Percentiles rank a stretch among this genome's conserved stretches.
These are phyloP conservation scores for Xylaria sp. DNA, from an alignment of 2,329 filamentous ascomycete species.

Conservation along the genomic window DNA sequence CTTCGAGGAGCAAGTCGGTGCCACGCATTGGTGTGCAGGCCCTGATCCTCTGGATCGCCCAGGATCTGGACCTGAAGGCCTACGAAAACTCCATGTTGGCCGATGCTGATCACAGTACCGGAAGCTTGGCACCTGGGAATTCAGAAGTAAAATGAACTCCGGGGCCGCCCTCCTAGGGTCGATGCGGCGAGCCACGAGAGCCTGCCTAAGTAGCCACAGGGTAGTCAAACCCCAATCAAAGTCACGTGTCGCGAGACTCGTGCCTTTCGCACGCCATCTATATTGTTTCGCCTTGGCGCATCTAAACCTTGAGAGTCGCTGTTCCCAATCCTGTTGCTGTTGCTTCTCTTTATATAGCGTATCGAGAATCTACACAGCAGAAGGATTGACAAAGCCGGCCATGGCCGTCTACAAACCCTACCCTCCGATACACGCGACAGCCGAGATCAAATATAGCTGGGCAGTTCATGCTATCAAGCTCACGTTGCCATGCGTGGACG, in stretches of 20 bases:
- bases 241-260: constrained; percentile 24
- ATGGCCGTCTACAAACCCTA: not conserved
- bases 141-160: constrained; percentile 15
- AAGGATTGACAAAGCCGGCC: constrained; percentile 9
- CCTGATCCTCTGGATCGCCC: constrained; percentile 37
- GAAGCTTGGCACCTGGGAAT: constrained; percentile 10
- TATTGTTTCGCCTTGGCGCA: constrained; percentile 7
- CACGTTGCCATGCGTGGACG: constrained; percentile 8
- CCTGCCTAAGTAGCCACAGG: constrained; percentile 7
- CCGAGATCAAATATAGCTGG: constrained; percentile 28
- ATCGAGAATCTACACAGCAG: constrained; percentile 19
- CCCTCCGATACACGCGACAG: constrained; percentile 19
- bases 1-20: constrained; percentile 20
- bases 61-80: constrained; percentile 36
- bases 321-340: not conserved
- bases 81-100: constrained; percentile 38
- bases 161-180: constrained; percentile 11
- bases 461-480: constrained; percentile 27
- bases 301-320: constrained; percentile 12
- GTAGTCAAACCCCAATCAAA: constrained; percentile 13
- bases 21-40: constrained; percentile 65
- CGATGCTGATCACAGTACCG: constrained; percentile 14
- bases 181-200: constrained; percentile 13
- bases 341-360: constrained; percentile 4
- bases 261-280: constrained; percentile 19